A percentile compares a stretch with the other conserved stretches of the same genome.
Conservation (phyloP, 305 asterid species). For the Solanum hybrid region DNA sequence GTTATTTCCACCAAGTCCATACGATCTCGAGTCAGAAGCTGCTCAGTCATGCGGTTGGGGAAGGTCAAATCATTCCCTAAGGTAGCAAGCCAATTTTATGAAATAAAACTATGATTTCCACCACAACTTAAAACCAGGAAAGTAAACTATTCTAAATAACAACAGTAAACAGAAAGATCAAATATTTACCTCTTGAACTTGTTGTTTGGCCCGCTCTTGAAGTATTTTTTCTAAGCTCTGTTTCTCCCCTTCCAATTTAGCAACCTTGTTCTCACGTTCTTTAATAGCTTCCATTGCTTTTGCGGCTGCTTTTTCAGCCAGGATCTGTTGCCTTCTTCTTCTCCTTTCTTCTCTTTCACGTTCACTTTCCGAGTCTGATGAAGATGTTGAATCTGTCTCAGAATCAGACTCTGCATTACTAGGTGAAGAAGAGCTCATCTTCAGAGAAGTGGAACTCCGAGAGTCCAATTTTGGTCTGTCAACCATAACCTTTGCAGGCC, state of each 20-base stretch:
- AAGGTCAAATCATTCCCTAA: background rate
- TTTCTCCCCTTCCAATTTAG: conserved; percentile 91
- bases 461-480: conserved; percentile 28
- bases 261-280: conserved; percentile 80
- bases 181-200: conserved; percentile 74
- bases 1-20: background rate
- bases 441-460: conserved; percentile 30
- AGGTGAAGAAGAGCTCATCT: conserved; percentile 42
- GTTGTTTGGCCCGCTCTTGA: conserved; percentile 77
- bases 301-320: conserved; percentile 88
- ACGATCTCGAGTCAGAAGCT: background rate
- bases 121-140: background rate
- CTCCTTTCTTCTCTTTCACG: conserved; percentile 77
- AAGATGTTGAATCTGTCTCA: conserved; percentile 58
- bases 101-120: background rate
- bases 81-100: background rate
- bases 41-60: background rate
- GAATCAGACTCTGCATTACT: conserved; percentile 72
- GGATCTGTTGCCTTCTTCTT: conserved; percentile 73
- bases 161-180: background rate
- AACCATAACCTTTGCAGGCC: conserved; percentile 19
- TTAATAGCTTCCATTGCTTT: conserved; percentile 77
- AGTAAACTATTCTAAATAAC: background rate
- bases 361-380: conserved; percentile 86
- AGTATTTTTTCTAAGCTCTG: conserved; percentile 89